These are phyloP conservation scores for Verticillium alfalfae DNA, from an alignment of 2,329 filamentous ascomycete genomes.

Conservation along the genomic window DNA sequence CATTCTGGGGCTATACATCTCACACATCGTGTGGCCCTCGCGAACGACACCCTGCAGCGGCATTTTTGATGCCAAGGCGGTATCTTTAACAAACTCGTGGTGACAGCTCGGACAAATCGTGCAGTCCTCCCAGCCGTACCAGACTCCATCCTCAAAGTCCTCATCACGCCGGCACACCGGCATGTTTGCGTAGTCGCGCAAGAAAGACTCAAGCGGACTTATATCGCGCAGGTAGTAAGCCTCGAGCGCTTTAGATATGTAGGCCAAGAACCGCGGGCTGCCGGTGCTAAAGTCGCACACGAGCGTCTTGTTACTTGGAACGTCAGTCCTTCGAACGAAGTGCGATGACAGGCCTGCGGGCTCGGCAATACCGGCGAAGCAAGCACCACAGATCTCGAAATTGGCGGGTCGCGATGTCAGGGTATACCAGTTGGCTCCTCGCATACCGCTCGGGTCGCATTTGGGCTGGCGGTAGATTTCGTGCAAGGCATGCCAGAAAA, in stretches of 20 bases:
- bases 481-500: slow-evolving; percentile 26
- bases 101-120: slow-evolving; percentile 31
- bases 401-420: slow-evolving; percentile 20
- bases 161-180: slow-evolving; percentile 19
- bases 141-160: slow-evolving; percentile 13
- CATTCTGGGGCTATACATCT: slow-evolving; percentile 31
- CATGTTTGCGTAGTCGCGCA: slow-evolving; percentile 20
- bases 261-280: slow-evolving; percentile 19
- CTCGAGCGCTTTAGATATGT: slow-evolving; percentile 17
- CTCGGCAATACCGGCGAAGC: slow-evolving; percentile 24
- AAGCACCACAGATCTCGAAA: slow-evolving; percentile 29
- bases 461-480: slow-evolving; percentile 19
- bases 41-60: slow-evolving; percentile 15
- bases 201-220: slow-evolving; percentile 19
- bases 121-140: slow-evolving; percentile 30
- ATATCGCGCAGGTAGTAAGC: slow-evolving; percentile 19
- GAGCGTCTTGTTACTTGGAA: slow-evolving; percentile 10
- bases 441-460: slow-evolving; percentile 23
- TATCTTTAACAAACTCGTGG: slow-evolving; percentile 21
- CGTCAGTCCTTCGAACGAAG: slow-evolving; percentile 19
- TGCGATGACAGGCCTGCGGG: slow-evolving; percentile 20
- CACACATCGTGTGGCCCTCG: slow-evolving; percentile 22
- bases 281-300: slow-evolving; percentile 26
- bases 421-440: slow-evolving; percentile 25
- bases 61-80: slow-evolving; percentile 20